Base-by-base conservation (phyloP, 805 yeast species). In the Vanderwaltozyma yarrowii region DNA sequence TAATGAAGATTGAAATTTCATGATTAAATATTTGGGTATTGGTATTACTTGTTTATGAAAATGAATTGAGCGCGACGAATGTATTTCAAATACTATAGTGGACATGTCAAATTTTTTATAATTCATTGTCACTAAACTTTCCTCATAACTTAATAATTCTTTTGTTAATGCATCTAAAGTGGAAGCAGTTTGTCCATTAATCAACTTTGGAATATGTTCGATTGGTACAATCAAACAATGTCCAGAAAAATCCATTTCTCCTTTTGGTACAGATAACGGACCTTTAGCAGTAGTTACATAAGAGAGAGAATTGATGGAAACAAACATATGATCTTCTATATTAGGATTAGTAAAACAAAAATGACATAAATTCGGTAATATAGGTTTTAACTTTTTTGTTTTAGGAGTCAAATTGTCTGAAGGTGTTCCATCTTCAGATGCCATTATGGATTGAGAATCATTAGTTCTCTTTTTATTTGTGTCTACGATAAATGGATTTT, bases 271-370 rank as follows among this genome's bases (percentile, higher is more conserved):
- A 2, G 83, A 73, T 15, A 87, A 59, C 0, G 96, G 96, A 0
- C 96, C 96, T 52, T 82, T 86, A 0, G 95, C 94, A 13, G 78
- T 67, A 0, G 96, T 79, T 40, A 87, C 36, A 54, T 86, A 87
- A 0, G 76, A 61, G 33, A 66, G 64, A 11, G 70, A 69, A 0
- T 84, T 89, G 37, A 88, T 80, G 0, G 92, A 73, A 1, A 86
- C 69, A 11, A 87, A 74, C 80, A 88, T 76, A 56, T 86, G 94
- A 2, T 82, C 67, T 45, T 80, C 88, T 6, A 82, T 69, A 12
- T 77, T 71, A 0, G 94, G 82, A 50, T 84, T 85, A 1, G 89
- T 74, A 15, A 87, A 68, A 54, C 96, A 87, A 52, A 87, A 84
- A 60, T 83, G 87, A 53, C 96, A 87, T 32, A 65, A 60, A 12